These are phyloP conservation scores for Sclerotinia borealis DNA, from an alignment of 2,329 filamentous ascomycete genomes.

Conservation along the genomic window DNA sequence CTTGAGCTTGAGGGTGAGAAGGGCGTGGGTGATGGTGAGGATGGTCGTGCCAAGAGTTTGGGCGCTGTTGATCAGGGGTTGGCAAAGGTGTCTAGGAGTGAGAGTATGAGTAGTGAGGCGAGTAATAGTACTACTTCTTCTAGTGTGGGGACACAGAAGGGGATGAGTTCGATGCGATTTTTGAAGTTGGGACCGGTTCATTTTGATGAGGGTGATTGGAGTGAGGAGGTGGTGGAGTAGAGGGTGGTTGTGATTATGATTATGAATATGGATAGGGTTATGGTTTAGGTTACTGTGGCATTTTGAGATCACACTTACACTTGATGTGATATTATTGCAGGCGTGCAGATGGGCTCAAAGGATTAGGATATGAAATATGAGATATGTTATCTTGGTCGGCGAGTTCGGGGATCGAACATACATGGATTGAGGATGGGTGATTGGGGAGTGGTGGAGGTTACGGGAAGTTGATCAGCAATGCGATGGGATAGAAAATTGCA, in stretches of 20 bases:
- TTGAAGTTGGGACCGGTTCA: constrained; percentile 29
- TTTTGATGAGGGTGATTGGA: constrained; percentile 28
- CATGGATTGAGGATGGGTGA: not conserved
- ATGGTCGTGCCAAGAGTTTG: not conserved
- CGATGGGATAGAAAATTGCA: not conserved
- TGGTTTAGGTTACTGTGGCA: not conserved
- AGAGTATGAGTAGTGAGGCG: constrained; percentile 5
- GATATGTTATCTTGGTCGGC: not conserved
- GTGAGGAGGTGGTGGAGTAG: constrained; percentile 20
- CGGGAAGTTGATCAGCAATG: not conserved
- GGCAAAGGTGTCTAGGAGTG: not conserved
- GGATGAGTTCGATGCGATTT: constrained; percentile 18
- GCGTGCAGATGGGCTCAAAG: not conserved
- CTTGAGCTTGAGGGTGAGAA: constrained; percentile 12
- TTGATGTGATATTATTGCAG: not conserved
- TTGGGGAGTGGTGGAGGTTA: not conserved
- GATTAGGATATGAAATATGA: not conserved
- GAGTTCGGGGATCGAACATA: not conserved
- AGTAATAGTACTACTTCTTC: constrained; percentile 2
- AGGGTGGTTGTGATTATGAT: not conserved
- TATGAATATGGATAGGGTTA: not conserved
- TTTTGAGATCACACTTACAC: not conserved
- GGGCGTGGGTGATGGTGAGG: constrained; percentile 12
- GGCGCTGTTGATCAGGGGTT: not conserved
- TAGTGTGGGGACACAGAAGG: constrained; percentile 5